Evolutionary conservation across 345 rosid species (phyloP).

Genomic region (Moricandia arvensis): DNA sequence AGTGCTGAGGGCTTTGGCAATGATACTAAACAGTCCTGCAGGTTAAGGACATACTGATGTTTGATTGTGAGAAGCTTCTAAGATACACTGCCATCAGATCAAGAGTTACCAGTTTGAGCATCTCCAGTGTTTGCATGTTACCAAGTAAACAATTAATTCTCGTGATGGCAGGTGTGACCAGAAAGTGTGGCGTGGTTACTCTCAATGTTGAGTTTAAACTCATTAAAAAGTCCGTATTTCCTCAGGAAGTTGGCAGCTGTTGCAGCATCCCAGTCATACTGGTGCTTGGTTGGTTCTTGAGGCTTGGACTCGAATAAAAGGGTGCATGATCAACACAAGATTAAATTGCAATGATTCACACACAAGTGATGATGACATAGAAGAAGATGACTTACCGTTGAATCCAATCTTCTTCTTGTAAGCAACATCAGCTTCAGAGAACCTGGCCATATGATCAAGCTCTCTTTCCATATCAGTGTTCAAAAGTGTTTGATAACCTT

Average conservation of each 20-base stretch:
- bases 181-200: slow-evolving; percentile 96
- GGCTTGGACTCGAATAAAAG: slow-evolving; percentile 95
- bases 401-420: slow-evolving; percentile 98
- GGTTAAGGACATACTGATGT: too few relatives aligned
- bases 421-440: slow-evolving; percentile 78
- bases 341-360: neutral
- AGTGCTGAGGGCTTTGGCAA: too few relatives aligned
- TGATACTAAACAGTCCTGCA: too few relatives aligned
- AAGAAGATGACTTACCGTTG: slow-evolving; percentile 55
- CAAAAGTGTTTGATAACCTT: slow-evolving; percentile 91
- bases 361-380: neutral
- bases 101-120: slow-evolving; percentile 68
- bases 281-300: slow-evolving; percentile 96
- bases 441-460: slow-evolving; percentile 84
- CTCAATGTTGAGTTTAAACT: slow-evolving; percentile 83
- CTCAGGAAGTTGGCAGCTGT: slow-evolving; percentile 80
- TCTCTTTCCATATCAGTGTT: slow-evolving; percentile 97
- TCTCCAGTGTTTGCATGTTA: slow-evolving; percentile 91
- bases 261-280: slow-evolving; percentile 99
- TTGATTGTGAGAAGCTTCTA: too few relatives aligned
- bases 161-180: slow-evolving; percentile 93
- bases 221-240: slow-evolving; percentile 77
- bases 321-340: slow-evolving; percentile 53
- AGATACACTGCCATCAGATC: too few relatives aligned
- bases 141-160: slow-evolving; percentile 86